Conservation (phyloP, 139 green algal species). For the Eudorina sp. region DNA sequence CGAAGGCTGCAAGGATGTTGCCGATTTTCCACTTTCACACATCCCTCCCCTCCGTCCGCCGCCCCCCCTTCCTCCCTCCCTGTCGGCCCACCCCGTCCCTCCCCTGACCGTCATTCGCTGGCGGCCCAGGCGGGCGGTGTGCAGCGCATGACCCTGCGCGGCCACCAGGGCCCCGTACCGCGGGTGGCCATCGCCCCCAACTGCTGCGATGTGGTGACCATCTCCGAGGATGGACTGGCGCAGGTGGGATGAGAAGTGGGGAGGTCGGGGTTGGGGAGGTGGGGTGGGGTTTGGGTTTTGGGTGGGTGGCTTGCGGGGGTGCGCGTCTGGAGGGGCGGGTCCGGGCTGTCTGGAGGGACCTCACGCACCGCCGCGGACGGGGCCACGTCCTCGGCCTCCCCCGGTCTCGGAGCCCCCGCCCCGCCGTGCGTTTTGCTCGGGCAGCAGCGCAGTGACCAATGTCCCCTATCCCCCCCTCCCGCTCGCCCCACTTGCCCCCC, state of each 20-base stretch:
- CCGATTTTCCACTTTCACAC: background rate
- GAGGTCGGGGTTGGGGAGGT: background rate
- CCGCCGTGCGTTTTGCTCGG: too few species aligned
- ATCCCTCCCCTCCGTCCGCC: background rate
- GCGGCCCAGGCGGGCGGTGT: constrained; percentile 80
- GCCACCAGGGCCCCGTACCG: constrained; percentile 69
- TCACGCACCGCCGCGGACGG: too few species aligned
- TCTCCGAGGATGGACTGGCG: constrained; percentile 65
- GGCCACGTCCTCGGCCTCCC: too few species aligned
- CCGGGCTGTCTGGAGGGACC: too few species aligned
- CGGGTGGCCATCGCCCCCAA: constrained; percentile 80
- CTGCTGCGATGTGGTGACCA: constrained; percentile 83
- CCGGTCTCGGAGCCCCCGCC: too few species aligned
- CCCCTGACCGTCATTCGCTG: too few species aligned
- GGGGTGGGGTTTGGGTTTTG: background rate
- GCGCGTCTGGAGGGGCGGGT: too few species aligned
- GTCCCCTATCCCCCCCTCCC: too few species aligned
- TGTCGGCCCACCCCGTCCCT: too few species aligned
- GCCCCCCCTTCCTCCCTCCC: background rate
- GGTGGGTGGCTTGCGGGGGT: too few species aligned
- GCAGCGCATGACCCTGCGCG: constrained; percentile 84
- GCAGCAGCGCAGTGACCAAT: too few species aligned
- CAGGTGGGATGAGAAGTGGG: constrained; percentile 63
- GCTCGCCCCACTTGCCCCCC: background rate
- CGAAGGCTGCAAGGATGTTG: too few species aligned